A percentile compares a stretch with the other conserved stretches of the same genome.
These are phyloP conservation scores for Lithohypha guttulata DNA, from an alignment of 2,329 filamentous ascomycete genomes.

Conservation along the genomic window DNA sequence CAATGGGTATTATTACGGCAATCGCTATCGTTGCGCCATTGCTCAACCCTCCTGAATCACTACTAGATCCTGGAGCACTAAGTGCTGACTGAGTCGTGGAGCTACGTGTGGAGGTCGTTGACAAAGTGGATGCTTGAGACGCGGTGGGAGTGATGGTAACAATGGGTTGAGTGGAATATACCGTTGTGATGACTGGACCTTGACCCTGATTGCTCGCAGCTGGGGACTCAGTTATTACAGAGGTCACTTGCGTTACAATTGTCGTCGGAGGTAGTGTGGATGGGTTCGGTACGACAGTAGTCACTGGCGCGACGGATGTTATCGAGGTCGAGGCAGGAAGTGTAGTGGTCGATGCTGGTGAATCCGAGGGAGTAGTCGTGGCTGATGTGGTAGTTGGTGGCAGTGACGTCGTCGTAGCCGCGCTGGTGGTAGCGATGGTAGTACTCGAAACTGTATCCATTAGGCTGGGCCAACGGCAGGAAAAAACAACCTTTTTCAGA, in stretches of 20 bases:
- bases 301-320: conserved; percentile 2
- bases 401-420: too few relatives aligned
- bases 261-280: conserved; percentile 10
- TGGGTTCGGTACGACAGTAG: conserved; percentile 6
- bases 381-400: too few relatives aligned
- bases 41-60: conserved; percentile 29
- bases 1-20: conserved; percentile 87
- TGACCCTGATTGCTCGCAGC: conserved; percentile 11
- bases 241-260: conserved; percentile 16
- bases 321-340: conserved; percentile 17
- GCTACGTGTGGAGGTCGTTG: conserved; percentile 20
- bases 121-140: conserved; percentile 10
- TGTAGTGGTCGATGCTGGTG: conserved; percentile 17
- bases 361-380: conserved; percentile 11
- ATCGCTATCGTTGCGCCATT: conserved; percentile 67
- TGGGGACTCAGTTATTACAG: conserved; percentile 17
- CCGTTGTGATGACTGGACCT: conserved; percentile 17
- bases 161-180: conserved; percentile 23
- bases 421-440: too few relatives aligned
- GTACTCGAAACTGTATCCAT: too few relatives aligned
- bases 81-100: conserved; percentile 20
- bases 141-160: conserved; percentile 22
- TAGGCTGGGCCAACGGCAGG: too few relatives aligned
- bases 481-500: too few relatives aligned
- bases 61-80: conserved; percentile 11